These are phyloP conservation scores for Citrus hindsii DNA, from an alignment of 345 rosid species.

Conservation along the genomic window DNA sequence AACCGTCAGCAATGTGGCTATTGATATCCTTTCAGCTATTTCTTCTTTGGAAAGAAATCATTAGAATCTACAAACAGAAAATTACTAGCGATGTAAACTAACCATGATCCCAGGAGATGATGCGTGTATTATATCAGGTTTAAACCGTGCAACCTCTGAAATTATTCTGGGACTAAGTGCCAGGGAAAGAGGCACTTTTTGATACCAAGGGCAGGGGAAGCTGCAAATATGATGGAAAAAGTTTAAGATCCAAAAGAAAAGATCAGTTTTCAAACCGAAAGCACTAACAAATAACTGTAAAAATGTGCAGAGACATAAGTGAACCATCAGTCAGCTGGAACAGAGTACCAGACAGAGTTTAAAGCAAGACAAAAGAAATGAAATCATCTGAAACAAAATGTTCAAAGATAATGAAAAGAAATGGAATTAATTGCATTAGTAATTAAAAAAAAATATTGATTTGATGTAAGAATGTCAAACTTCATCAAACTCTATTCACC, in stretches of 20 bases:
- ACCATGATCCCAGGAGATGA: constrained; percentile 99
- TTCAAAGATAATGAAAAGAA: background rate
- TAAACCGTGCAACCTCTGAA: constrained; percentile 89
- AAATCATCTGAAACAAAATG: background rate
- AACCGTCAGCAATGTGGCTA: constrained; percentile 20
- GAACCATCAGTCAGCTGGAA: background rate
- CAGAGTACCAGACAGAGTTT: background rate
- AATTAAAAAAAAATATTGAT: background rate
- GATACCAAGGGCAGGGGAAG: constrained; percentile 93
- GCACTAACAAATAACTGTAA: background rate
- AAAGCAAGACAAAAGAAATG: background rate
- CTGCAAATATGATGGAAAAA: constrained; percentile 34
- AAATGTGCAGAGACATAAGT: background rate
- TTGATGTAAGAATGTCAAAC: background rate
- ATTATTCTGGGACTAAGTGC: constrained; percentile 98
- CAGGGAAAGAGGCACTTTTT: constrained; percentile 91
- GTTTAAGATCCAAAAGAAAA: constrained; percentile 15
- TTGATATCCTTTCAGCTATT: background rate
- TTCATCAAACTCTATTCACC: background rate
- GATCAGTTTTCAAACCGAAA: background rate
- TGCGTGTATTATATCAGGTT: constrained; percentile 99
- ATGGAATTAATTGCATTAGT: background rate
- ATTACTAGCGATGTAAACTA: constrained; percentile 7
- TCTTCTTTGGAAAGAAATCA: constrained; percentile 2
- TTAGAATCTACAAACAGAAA: constrained; percentile 4